Conservation (phyloP, 129 eudicot genomes). For the Smallanthus sonchifolius region DNA sequence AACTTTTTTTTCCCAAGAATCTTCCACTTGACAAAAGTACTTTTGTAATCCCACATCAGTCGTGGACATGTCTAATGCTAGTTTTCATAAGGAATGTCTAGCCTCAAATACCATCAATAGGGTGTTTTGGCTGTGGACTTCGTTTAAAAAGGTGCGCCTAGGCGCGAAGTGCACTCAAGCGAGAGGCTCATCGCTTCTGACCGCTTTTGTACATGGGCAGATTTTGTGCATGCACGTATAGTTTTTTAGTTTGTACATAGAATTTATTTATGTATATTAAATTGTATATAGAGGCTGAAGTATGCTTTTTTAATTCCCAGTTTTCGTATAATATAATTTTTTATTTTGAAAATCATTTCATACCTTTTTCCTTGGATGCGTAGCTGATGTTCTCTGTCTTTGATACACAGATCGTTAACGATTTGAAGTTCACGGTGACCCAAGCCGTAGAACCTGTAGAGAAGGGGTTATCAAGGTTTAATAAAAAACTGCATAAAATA, state of each 20-base stretch:
- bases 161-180: no score
- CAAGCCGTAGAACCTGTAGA: conserved; percentile 95
- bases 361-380: neutral
- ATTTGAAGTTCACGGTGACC: conserved; percentile 73
- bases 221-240: no score
- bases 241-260: no score
- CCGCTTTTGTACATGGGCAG: no score
- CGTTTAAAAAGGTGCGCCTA: no score
- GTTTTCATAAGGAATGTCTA: neutral
- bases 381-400: neutral
- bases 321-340: neutral
- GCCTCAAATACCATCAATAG: neutral
- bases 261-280: no score
- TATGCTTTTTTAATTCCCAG: neutral
- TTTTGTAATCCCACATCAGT: neutral
- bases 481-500: conserved; percentile 72
- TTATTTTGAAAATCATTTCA: neutral
- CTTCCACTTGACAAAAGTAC: neutral
- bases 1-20: neutral
- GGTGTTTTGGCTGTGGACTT: neutral
- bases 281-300: no score
- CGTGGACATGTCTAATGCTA: neutral
- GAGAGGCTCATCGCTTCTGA: no score
- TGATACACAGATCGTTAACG: conserved; percentile 73
- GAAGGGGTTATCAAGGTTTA: conserved; percentile 77